phyloP scores from a whole-genome alignment of 148 eudicot genomes.

The Limonium bicolor region DNA sequence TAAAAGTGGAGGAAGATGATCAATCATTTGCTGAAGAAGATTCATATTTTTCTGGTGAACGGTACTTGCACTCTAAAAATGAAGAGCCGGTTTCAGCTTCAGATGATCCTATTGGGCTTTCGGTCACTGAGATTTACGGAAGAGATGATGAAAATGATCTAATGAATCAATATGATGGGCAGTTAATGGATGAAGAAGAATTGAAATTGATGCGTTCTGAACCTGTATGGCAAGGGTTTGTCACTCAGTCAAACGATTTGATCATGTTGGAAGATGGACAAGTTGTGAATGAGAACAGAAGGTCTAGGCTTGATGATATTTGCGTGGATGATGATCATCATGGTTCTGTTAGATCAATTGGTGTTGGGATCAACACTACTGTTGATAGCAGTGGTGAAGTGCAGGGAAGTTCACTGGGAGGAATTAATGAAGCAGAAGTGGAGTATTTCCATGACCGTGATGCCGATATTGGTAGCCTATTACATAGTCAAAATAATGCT shows the following conservation, averaged over 20 bases:
- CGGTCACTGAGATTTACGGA: conserved; percentile 48
- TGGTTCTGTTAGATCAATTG: conserved; percentile 92
- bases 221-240: conserved; percentile 96
- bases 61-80: conserved; percentile 51
- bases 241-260: conserved; percentile 70
- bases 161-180: conserved; percentile 77
- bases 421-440: conserved; percentile 77
- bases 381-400: conserved; percentile 87
- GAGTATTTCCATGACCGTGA: conserved; percentile 68
- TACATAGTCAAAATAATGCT: conserved; percentile 19
- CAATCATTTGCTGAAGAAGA: conserved; percentile 95
- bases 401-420: conserved; percentile 82
- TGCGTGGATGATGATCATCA: conserved; percentile 81
- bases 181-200: conserved; percentile 84
- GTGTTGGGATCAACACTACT: conserved; percentile 91
- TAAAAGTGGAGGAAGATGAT: conserved; percentile 83
- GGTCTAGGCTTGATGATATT: conserved; percentile 41
- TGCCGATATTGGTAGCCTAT: conserved; percentile 29
- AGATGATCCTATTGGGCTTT: conserved; percentile 57
- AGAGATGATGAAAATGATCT: conserved; percentile 44
- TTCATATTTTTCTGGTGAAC: conserved; percentile 85
- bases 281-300: conserved; percentile 38
- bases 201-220: conserved; percentile 75
- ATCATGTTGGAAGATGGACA: conserved; percentile 66
- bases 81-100: conserved; percentile 43